phyloP scores from a whole-genome alignment of 1,284 basidiomycete species.

The Moniliella sp. region DNA sequence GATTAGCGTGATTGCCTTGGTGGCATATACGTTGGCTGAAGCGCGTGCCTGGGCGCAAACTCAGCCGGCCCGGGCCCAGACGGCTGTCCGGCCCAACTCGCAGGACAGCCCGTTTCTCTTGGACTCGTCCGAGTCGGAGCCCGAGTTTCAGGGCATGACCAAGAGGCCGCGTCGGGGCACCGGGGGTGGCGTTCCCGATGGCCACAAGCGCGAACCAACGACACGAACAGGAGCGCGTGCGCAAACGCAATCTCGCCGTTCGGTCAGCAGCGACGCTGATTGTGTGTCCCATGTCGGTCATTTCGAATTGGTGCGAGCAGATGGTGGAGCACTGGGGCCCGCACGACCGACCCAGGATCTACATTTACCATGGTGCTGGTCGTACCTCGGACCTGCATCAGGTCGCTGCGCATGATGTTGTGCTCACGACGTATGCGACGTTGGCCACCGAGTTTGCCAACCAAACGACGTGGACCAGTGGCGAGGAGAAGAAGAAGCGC shows the following conservation, averaged over 20 bases:
- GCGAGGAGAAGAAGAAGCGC: conserved; percentile 21
- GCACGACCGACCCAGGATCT: conserved; percentile 41
- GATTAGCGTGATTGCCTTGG: conserved; percentile 67
- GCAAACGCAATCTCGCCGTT: conserved; percentile 15
- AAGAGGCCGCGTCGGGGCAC: too few relatives aligned
- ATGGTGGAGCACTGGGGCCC: conserved; percentile 56
- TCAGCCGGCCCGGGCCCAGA: too few relatives aligned
- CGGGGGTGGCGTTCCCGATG: too few relatives aligned
- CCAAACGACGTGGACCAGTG: conserved; percentile 39
- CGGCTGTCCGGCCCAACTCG: conserved; percentile 32
- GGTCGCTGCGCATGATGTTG: conserved; percentile 79
- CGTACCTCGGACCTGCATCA: conserved; percentile 60
- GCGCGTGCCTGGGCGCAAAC: conserved; percentile 51
- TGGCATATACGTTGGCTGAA: conserved; percentile 58
- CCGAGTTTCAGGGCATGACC: conserved; percentile 48
- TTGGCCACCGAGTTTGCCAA: conserved; percentile 83
- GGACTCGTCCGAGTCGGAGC: too few relatives aligned
- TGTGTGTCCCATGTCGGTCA: conserved; percentile 82
- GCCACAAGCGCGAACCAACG: too few relatives aligned
- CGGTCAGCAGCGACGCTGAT: conserved; percentile 76
- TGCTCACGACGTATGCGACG: conserved; percentile 90
- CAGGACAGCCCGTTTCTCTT: too few relatives aligned
- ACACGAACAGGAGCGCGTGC: conserved; percentile 8
- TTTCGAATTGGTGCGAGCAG: conserved; percentile 96
- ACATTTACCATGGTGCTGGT: conserved; percentile 81